Conservation (phyloP, 2,329 filamentous ascomycete genomes). For the Talaromyces sp. region DNA sequence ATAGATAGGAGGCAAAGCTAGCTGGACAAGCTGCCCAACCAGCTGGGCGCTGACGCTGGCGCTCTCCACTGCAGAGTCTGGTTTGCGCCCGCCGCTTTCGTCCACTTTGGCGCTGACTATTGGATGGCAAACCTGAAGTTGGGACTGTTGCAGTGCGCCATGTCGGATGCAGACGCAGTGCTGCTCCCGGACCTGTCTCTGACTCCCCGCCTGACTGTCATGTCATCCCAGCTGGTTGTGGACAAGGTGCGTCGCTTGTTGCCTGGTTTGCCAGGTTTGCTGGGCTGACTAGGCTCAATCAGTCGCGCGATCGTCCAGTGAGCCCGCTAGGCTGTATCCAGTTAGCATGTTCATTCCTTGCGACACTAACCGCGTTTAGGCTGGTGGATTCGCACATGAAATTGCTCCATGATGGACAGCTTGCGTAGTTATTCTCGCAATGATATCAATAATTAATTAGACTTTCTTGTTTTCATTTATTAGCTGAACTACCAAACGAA, state of each 20-base stretch:
- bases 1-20: not conserved
- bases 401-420: not conserved
- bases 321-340: too few relatives aligned
- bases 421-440: too few relatives aligned
- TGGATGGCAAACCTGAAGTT: not conserved
- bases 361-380: not conserved
- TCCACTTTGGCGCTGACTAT: not conserved
- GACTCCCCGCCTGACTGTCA: too few relatives aligned
- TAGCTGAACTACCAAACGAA: not conserved
- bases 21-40: not conserved
- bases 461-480: too few relatives aligned
- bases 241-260: not conserved
- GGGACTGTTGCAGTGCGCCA: not conserved
- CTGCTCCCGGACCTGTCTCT: not conserved
- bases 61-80: not conserved
- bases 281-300: not conserved
- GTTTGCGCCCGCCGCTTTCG: not conserved
- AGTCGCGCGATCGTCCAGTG: not conserved
- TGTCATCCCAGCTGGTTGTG: not conserved
- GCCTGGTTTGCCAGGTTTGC: not conserved
- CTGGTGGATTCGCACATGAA: not conserved
- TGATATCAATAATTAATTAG: not conserved
- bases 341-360: too few relatives aligned
- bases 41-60: not conserved
- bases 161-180: not conserved